These are phyloP conservation scores for Exserohilum rostratum DNA, from an alignment of 2,329 filamentous ascomycete species.

Conservation along the genomic window DNA sequence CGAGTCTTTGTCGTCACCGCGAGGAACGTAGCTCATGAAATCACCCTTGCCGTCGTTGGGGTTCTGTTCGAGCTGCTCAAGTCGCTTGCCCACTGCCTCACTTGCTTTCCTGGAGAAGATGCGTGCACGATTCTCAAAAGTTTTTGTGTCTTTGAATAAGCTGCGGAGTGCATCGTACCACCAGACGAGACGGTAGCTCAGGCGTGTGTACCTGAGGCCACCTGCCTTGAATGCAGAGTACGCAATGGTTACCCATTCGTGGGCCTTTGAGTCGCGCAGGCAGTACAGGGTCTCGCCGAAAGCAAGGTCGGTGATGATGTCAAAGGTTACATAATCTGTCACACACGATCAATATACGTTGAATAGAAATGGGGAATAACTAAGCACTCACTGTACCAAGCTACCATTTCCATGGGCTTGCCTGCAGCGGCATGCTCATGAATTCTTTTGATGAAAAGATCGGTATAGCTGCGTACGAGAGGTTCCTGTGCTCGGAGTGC, in stretches of 20 bases:
- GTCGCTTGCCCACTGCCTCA: slow-evolving; percentile 24
- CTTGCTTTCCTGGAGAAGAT: slow-evolving; percentile 24
- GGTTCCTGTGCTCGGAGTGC: slow-evolving; percentile 51
- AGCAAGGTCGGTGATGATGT: slow-evolving; percentile 40
- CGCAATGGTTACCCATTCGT: slow-evolving; percentile 38
- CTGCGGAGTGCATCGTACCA: slow-evolving; percentile 20
- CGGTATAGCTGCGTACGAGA: slow-evolving; percentile 48
- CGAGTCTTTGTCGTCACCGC: slow-evolving; percentile 21
- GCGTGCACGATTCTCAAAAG: slow-evolving; percentile 11
- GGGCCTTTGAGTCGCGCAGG: slow-evolving; percentile 34
- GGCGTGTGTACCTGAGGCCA: slow-evolving; percentile 19
- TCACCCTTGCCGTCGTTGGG: slow-evolving; percentile 22
- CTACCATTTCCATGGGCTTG: slow-evolving; percentile 29
- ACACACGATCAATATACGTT: not conserved
- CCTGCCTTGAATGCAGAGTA: slow-evolving; percentile 17
- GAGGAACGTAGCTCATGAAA: slow-evolving; percentile 35
- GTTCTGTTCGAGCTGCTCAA: slow-evolving; percentile 22
- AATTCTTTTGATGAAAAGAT: slow-evolving; percentile 48
- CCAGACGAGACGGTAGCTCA: slow-evolving; percentile 24
- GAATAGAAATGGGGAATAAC: slow-evolving; percentile 10
- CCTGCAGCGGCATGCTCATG: slow-evolving; percentile 22
- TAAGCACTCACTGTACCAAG: slow-evolving; percentile 33
- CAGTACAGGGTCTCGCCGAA: slow-evolving; percentile 43
- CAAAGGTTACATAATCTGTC: slow-evolving; percentile 14
- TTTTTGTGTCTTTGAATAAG: slow-evolving; percentile 17